Evolutionary conservation across 345 rosid species (phyloP).

Genomic region (Pistacia vera): DNA sequence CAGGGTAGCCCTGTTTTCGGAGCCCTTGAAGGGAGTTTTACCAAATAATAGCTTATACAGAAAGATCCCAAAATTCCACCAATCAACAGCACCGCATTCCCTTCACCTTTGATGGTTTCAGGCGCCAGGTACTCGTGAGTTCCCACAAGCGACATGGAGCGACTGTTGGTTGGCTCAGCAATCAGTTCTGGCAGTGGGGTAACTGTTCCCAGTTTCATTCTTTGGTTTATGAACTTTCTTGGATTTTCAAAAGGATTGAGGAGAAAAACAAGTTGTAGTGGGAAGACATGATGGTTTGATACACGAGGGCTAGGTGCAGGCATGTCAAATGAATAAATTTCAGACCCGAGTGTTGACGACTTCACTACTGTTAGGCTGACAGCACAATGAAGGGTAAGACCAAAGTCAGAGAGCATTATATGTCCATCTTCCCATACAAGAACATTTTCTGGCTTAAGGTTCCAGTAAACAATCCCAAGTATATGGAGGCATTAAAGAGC

Average conservation of each 20-base stretch:
- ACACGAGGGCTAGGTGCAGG: slow-evolving; percentile 51
- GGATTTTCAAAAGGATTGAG: slow-evolving; percentile 51
- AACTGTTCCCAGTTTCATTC: slow-evolving; percentile 30
- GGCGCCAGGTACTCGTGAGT: slow-evolving; percentile 56
- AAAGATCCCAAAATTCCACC: slow-evolving; percentile 88
- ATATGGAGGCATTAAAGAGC: no score
- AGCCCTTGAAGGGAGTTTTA: slow-evolving; percentile 52
- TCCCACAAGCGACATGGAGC: slow-evolving; percentile 87
- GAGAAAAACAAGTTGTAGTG: slow-evolving; percentile 56
- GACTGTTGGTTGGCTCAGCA: slow-evolving; percentile 81
- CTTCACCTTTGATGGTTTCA: slow-evolving; percentile 42
- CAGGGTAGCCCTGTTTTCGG: slow-evolving; percentile 72
- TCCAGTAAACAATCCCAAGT: no score
- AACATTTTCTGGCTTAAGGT: no score
- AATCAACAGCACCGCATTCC: slow-evolving; percentile 80
- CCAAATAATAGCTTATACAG: slow-evolving; percentile 46
- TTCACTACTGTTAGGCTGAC: slow-evolving; percentile 57
- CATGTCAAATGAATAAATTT: slow-evolving; percentile 11
- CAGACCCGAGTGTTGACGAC: slow-evolving; percentile 43
- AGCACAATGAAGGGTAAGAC: background rate
- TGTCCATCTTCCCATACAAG: no score
- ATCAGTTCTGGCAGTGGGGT: no score
- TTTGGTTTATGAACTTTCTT: slow-evolving; percentile 52
- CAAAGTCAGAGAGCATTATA: no score
- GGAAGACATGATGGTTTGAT: slow-evolving; percentile 50